These are phyloP conservation scores for Starmerella powellii DNA, from an alignment of 805 yeast species.

Conservation along the genomic window DNA sequence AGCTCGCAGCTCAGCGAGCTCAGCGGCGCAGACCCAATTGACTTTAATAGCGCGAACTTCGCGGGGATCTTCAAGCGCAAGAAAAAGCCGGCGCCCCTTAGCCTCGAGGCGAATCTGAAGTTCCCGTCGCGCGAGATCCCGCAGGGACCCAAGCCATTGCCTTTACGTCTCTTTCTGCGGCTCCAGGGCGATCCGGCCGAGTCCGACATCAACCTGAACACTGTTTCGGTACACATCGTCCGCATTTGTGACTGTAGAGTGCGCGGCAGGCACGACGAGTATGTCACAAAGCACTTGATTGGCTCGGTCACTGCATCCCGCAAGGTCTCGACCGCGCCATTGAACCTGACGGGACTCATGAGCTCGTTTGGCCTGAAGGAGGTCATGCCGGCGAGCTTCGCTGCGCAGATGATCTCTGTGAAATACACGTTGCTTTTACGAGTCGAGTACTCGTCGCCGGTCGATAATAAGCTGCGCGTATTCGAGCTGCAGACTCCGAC, in stretches of 20 bases:
- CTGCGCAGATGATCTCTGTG: not conserved
- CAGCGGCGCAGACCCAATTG: constrained; percentile 2
- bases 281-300: not conserved
- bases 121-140: constrained; percentile 1
- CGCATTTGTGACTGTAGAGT: constrained; percentile 3
- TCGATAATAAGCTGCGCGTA: not conserved
- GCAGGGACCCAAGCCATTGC: constrained; percentile 4
- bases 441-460: not conserved
- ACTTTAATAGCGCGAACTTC: not conserved
- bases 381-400: constrained; percentile 3
- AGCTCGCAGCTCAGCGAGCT: not conserved
- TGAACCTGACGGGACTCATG: constrained; percentile 3
- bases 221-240: not conserved
- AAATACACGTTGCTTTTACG: constrained; percentile 2
- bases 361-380: constrained; percentile 1
- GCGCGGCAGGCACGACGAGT: constrained; percentile 1
- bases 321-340: not conserved
- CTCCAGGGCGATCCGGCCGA: not conserved
- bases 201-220: not conserved
- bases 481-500: not conserved
- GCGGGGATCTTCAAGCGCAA: not conserved
- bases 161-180: not conserved
- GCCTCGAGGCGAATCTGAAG: constrained; percentile 1
- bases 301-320: constrained; percentile 8
- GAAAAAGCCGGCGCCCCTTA: not conserved